Base-by-base conservation (phyloP, 1,284 basidiomycete genomes). In the Cutaneotrichosporon cavernicola region DNA sequence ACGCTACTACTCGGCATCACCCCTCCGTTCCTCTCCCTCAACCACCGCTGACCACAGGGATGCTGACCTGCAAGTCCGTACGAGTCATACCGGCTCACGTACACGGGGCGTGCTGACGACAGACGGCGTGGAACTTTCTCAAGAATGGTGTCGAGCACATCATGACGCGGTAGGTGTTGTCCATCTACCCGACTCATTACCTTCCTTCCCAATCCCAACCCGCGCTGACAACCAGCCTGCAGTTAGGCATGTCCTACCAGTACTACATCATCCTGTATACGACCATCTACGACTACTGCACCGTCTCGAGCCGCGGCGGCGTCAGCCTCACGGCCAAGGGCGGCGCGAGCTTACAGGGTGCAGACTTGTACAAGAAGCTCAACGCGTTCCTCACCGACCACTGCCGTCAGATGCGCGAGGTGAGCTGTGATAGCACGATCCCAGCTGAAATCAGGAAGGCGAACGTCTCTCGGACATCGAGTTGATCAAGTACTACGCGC, bases 281-380 rank as follows among this genome's bases (percentile, higher is more conserved):
- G 61, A 90, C 92, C 50, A 91, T 91, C 10, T 97, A 98, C 85
- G 96, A 98, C 82, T 97, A 95, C 78, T 97, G 95, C 79, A 97
- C 92, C 26, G 66, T 72, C 22, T 62, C 66, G 34, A 65, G 56
- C 50, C 60, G 62, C 49, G 50, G 56, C 16, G 56, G 61, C 14
- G 36, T 65, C 59, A 55, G 69, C 22, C 74, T 74, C 43, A 64
- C 67, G 51, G 58, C 68, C 22, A 63, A 79, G 90, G 91, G 89
- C 69, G 94, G 95, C 67, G 93, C 95, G 62, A 95, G 93, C 82
- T 82, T 97, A 71, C 94, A 97, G 85, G 95, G 95, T 62, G 89
- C 92, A 31, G 94, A 97, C 84, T 83, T 97, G 67, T 97, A 98
- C 81, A 90, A 89, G 76, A 90, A 92, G 75, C 85, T 98, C 71